Evolutionary conservation across 2,329 filamentous ascomycete species (phyloP), one percentile per base, ranked within the genome.

Genomic region (Colletotrichum gigasporum): DNA sequence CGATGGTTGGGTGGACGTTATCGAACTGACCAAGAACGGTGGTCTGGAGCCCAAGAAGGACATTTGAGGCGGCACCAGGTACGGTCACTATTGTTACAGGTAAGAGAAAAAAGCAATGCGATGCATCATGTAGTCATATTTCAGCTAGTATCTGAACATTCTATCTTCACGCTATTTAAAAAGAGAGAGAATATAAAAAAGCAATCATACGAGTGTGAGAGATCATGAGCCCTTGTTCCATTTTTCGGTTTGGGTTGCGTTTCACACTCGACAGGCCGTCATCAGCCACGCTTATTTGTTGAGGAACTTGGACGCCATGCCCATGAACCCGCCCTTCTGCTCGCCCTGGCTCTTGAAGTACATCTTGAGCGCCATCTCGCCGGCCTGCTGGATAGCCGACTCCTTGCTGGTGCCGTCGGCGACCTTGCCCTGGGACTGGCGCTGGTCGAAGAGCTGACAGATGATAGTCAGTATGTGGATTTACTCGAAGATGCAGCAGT

Each of bases 351-450:
- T 88, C 86, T 97, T 94, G 82, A 96, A 80, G 78, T 94, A 97
- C 87, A 97, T 91, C 86, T 97, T 94, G 71, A 97, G 78, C 3
- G 94, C 94, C 86, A 92, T 91, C 83, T 97, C 90, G 2, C 89
- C 94, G 3, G 94, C 94, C 76, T 89, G 83, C 74, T 91, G 88
- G 47, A 97, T 82, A 51, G 89, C 93, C 48, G 88, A 89, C 78
- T 97, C 88, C 86, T 97, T 97, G 78, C 87, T 91, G 5, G 90
- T 86, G 24, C 85, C 83, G 22, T 83, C 77, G 3, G 80, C 74
- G 18, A 87, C 79, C 69, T 85, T 83, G 69, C 86, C 86, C 68
- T 84, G 76, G 9, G 82, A 78, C 28, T 81, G 75, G 75, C 89
- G 86, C 73, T 82, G 78, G 68, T 90, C 87, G 70, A 90, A 90